Evolutionary conservation across 768 basidiomycete genomes (phyloP).

Genomic region (Russula abietina): DNA sequence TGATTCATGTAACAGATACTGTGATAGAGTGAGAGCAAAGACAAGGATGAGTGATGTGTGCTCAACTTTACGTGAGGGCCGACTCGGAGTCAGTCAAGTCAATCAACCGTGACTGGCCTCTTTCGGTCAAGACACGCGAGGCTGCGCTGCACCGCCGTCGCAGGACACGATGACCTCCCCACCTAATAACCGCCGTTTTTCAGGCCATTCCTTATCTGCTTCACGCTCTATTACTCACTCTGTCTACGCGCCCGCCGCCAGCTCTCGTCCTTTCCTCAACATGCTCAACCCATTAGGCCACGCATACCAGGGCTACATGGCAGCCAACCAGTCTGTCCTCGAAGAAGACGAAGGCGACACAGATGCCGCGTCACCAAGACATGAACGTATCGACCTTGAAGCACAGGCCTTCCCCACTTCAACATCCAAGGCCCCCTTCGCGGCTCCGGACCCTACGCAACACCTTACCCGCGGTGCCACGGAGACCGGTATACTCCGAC

Average conservation of each 20-base stretch:
- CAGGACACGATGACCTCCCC: conserved; percentile 23
- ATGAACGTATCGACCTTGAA: conserved; percentile 55
- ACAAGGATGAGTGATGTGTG: too few species aligned
- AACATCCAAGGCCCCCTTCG: conserved; percentile 30
- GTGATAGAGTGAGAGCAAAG: too few species aligned
- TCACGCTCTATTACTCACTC: conserved; percentile 31
- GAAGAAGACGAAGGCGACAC: conserved; percentile 67
- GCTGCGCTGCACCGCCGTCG: background rate
- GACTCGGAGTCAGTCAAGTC: too few species aligned
- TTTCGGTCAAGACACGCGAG: background rate
- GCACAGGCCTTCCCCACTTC: conserved; percentile 40
- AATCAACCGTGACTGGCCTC: background rate
- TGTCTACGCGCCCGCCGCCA: conserved; percentile 40
- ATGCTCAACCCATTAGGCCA: conserved; percentile 78
- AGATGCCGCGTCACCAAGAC: conserved; percentile 31
- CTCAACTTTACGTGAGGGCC: background rate
- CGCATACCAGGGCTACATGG: conserved; percentile 67
- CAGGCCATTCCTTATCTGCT: conserved; percentile 20
- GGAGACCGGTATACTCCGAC: conserved; percentile 54
- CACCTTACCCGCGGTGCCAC: conserved; percentile 56
- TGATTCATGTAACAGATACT: too few species aligned
- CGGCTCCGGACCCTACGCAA: conserved; percentile 42
- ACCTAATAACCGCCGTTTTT: conserved; percentile 26
- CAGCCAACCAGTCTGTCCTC: conserved; percentile 61
- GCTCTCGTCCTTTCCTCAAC: conserved; percentile 71